These are phyloP conservation scores for Penicillium brevicompactum DNA, from an alignment of 2,329 filamentous ascomycete genomes.

Conservation along the genomic window DNA sequence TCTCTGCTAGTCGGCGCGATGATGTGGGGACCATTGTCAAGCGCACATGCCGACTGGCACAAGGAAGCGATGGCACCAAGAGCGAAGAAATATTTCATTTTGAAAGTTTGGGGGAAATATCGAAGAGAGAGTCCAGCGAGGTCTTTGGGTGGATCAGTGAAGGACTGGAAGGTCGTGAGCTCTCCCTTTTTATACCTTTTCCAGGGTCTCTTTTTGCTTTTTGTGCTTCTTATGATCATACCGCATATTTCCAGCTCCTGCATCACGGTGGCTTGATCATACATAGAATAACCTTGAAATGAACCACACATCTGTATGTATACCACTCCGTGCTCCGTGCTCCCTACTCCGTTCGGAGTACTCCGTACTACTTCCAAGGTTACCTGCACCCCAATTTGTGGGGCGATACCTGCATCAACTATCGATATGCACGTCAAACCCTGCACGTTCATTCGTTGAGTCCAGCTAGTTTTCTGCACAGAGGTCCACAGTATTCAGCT, in stretches of 20 bases:
- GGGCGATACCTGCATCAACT: not conserved
- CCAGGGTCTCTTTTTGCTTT: not conserved
- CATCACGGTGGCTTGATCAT: too few species aligned
- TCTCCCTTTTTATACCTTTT: not conserved
- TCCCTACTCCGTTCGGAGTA: too few species aligned
- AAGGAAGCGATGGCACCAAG: not conserved
- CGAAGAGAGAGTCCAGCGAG: not conserved
- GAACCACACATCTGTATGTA: too few species aligned
- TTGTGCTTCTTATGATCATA: not conserved
- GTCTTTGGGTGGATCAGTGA: not conserved
- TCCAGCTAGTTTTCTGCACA: too few species aligned
- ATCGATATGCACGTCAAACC: not conserved
- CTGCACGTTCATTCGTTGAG: too few species aligned
- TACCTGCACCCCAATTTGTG: not conserved
- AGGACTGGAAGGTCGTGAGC: not conserved
- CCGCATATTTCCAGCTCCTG: not conserved
- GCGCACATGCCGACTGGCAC: not conserved
- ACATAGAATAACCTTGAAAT: too few species aligned
- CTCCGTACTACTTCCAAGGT: too few species aligned
- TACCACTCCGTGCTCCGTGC: too few species aligned
- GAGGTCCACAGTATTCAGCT: too few species aligned
- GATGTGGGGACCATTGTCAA: not conserved
- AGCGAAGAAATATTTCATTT: conserved; percentile 14
- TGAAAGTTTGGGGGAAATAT: not conserved
- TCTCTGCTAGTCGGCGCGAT: not conserved